Evolutionary conservation across 306 rosid genomes (phyloP).

Genomic region (Begonia fuchsioides): DNA sequence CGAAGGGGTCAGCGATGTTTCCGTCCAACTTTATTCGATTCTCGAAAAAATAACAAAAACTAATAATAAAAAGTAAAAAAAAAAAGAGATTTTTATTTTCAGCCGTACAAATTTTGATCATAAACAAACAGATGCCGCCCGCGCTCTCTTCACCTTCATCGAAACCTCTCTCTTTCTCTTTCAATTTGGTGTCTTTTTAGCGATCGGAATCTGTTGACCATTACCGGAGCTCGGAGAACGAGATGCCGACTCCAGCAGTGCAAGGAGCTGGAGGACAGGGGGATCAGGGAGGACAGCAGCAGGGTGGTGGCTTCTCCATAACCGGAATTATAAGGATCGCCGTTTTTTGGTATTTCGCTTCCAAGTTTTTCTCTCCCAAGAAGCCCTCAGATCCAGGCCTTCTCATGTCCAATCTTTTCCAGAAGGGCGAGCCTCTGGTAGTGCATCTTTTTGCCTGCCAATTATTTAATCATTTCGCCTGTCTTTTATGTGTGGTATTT

Average conservation of each 20-base stretch:
- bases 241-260: conserved; percentile 63
- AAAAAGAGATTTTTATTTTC: too few relatives aligned
- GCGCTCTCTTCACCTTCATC: not conserved
- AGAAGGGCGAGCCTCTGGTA: conserved; percentile 61
- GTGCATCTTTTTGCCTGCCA: not conserved
- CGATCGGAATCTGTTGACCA: not conserved
- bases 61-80: too few relatives aligned
- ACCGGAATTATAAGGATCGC: conserved; percentile 85
- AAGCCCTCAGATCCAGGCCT: conserved; percentile 47
- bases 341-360: conserved; percentile 95
- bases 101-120: too few relatives aligned
- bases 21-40: too few relatives aligned
- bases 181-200: not conserved
- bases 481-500: too few relatives aligned
- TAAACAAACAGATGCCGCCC: not conserved
- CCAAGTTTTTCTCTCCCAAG: conserved; percentile 79
- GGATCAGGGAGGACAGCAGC: conserved; percentile 25
- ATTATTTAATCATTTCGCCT: not conserved
- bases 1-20: too few relatives aligned
- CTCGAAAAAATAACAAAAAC: too few relatives aligned
- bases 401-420: conserved; percentile 59
- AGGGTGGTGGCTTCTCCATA: conserved; percentile 47
- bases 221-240: conserved; percentile 4
- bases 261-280: conserved; percentile 13
- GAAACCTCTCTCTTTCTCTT: not conserved